phyloP scores from a whole-genome alignment of 2,329 filamentous ascomycete species.

The Fusarium anguioides region DNA sequence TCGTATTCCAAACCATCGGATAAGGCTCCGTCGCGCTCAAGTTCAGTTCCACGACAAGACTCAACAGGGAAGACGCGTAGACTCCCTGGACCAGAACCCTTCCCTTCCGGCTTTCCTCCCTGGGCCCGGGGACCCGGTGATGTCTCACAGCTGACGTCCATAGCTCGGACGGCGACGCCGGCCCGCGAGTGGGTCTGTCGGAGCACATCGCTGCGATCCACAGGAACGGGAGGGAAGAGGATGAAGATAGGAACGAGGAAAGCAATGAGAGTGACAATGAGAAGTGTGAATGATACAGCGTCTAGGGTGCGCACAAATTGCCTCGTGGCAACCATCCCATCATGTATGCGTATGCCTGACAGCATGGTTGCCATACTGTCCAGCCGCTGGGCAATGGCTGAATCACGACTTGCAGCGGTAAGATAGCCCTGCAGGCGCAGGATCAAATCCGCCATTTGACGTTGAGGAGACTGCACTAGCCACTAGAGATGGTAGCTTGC shows the following conservation, averaged over 20 bases:
- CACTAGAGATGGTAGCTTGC: neutral
- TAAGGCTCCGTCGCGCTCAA: conserved; percentile 72
- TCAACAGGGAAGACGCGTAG: conserved; percentile 87
- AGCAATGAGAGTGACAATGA: conserved; percentile 58
- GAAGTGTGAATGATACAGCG: conserved; percentile 51
- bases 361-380: conserved; percentile 37
- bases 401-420: conserved; percentile 24
- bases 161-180: conserved; percentile 54
- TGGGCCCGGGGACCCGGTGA: conserved; percentile 37
- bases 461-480: neutral
- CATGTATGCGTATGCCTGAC: conserved; percentile 22
- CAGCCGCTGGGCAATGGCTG: conserved; percentile 31
- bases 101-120: conserved; percentile 36
- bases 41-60: conserved; percentile 81
- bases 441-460: conserved; percentile 27
- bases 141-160: conserved; percentile 50
- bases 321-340: conserved; percentile 28
- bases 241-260: conserved; percentile 66
- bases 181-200: conserved; percentile 64
- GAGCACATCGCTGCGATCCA: conserved; percentile 64
- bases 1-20: conserved; percentile 81
- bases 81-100: conserved; percentile 61
- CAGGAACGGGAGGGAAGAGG: conserved; percentile 65
- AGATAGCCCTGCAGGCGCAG: conserved; percentile 32
- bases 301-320: conserved; percentile 45